Evolutionary conservation across 352 stramenopile genomes (phyloP).

Genomic region (Pythium sp.): DNA sequence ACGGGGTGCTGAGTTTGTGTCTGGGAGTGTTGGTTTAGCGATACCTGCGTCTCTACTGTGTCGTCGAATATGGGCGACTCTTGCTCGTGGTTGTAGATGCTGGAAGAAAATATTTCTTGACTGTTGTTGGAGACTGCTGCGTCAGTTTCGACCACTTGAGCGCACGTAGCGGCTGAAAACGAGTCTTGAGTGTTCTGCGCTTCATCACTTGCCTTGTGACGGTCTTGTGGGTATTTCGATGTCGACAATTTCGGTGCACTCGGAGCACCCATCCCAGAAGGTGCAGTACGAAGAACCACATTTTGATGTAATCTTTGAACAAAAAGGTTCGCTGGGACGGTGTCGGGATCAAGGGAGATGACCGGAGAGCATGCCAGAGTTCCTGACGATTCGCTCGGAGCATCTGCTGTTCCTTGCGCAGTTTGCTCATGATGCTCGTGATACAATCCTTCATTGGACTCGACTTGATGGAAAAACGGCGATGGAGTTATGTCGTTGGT

Average conservation of each 20-base stretch:
- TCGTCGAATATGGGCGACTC: background rate
- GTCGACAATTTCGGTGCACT: background rate
- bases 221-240: background rate
- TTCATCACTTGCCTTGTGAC: background rate
- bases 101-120: background rate
- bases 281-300: background rate
- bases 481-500: slow-evolving; percentile 3
- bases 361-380: background rate
- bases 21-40: background rate
- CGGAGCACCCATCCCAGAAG: background rate
- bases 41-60: background rate
- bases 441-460: background rate
- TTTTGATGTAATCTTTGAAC: background rate
- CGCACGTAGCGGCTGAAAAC: background rate
- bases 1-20: background rate
- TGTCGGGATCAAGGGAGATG: background rate
- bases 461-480: slow-evolving; percentile 9
- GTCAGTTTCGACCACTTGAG: background rate
- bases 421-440: background rate
- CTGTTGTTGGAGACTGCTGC: background rate
- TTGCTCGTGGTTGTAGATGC: background rate
- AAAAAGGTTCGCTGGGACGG: background rate
- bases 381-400: background rate
- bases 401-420: background rate
- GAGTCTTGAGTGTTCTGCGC: background rate